Conservation (phyloP, 2,329 filamentous ascomycete species). For the Verticillium dahliae region DNA sequence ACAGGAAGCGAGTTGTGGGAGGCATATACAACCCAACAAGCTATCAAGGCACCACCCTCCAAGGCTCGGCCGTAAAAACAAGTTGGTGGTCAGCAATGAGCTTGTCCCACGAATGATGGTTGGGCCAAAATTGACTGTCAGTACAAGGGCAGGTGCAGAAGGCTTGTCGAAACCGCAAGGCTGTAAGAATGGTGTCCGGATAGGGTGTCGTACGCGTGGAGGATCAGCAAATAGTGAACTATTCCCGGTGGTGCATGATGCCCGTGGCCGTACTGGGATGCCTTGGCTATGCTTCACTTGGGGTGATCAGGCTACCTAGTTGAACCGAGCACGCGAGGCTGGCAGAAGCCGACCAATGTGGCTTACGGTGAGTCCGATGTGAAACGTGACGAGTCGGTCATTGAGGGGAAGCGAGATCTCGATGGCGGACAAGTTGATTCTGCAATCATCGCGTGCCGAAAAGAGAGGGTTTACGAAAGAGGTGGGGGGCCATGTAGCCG, state of each 20-base stretch:
- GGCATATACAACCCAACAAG: not conserved
- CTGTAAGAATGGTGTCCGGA: not conserved
- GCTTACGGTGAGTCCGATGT: not conserved
- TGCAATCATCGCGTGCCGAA: not conserved
- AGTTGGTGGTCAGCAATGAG: not conserved
- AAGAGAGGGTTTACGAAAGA: constrained; percentile 2
- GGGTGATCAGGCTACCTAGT: not conserved
- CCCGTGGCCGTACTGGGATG: not conserved
- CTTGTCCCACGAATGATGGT: not conserved
- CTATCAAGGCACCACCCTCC: not conserved
- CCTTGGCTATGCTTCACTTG: not conserved
- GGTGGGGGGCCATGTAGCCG: not conserved
- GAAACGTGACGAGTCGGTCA: not conserved
- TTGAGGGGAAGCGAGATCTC: not conserved
- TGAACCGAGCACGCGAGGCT: not conserved
- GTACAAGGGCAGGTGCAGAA: not conserved
- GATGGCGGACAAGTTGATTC: not conserved
- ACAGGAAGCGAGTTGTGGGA: not conserved
- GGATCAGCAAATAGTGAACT: not conserved
- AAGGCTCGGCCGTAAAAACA: not conserved
- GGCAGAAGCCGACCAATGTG: not conserved
- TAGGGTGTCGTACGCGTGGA: not conserved
- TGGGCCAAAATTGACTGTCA: not conserved
- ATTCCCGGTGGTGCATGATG: not conserved
- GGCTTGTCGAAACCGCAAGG: not conserved